phyloP scores from a whole-genome alignment of 371 early-diverging fungal species.

The Mycotypha africana region DNA sequence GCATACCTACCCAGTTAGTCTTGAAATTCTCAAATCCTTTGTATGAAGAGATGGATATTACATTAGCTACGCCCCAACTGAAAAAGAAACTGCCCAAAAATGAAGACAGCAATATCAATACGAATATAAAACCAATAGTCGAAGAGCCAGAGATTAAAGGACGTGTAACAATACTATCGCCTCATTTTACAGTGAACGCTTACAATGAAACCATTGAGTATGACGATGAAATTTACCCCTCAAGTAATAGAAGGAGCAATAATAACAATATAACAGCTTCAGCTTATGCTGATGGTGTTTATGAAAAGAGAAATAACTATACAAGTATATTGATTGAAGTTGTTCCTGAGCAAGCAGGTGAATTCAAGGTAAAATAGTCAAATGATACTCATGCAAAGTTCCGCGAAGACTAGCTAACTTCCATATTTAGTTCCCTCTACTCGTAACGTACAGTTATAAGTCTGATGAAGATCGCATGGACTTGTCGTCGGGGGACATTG shows the following conservation, averaged over 20 bases:
- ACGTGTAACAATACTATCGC: conserved; percentile 57
- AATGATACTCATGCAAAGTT: neutral
- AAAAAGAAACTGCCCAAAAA: too few relatives aligned
- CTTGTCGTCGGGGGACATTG: conserved; percentile 40
- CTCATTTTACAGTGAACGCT: conserved; percentile 68
- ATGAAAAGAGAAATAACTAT: conserved; percentile 54
- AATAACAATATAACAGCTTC: conserved; percentile 14
- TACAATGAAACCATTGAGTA: conserved; percentile 84
- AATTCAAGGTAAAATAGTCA: conserved; percentile 42
- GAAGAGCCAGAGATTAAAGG: conserved; percentile 18
- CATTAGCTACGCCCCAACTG: conserved; percentile 51
- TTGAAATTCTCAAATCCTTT: conserved; percentile 85
- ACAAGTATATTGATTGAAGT: conserved; percentile 58
- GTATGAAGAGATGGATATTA: conserved; percentile 64
- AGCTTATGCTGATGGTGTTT: conserved; percentile 44
- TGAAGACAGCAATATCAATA: neutral
- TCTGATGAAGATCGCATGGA: conserved; percentile 50
- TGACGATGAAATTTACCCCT: conserved; percentile 56
- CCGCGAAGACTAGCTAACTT: neutral
- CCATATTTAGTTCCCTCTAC: conserved; percentile 52
- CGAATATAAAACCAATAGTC: neutral
- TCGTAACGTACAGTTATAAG: conserved; percentile 58
- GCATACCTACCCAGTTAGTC: conserved; percentile 54
- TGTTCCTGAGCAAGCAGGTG: conserved; percentile 41
- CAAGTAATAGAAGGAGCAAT: conserved; percentile 1